These are phyloP conservation scores for Mortierella sp. DNA, from an alignment of 371 early-diverging fungal species.

Conservation along the genomic window DNA sequence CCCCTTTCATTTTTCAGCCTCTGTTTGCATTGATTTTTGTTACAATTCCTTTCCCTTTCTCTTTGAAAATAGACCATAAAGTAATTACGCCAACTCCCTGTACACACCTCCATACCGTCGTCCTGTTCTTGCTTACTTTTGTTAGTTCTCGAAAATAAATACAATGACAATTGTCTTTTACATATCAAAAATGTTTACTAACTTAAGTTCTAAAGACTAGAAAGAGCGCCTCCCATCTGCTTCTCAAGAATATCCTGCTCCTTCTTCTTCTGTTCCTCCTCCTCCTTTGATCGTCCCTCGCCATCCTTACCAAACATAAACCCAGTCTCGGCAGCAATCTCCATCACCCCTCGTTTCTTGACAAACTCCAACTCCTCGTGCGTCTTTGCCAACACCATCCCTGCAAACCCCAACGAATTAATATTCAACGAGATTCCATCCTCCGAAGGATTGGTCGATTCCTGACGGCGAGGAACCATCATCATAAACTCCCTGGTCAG, in stretches of 20 bases:
- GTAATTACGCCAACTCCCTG: not conserved
- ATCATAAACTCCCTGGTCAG: constrained; percentile 81
- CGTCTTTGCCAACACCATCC: constrained; percentile 73
- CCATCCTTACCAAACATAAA: constrained; percentile 17
- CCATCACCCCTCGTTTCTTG: constrained; percentile 45
- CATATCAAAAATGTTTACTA: not conserved
- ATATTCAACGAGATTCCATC: constrained; percentile 55
- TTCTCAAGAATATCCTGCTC: constrained; percentile 26
- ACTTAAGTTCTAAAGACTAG: constrained; percentile 9
- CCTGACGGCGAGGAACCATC: constrained; percentile 76
- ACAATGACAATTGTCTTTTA: not conserved
- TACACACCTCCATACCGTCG: not conserved
- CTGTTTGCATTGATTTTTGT: not conserved
- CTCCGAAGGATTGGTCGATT: constrained; percentile 51
- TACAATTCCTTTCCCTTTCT: not conserved
- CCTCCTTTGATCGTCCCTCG: constrained; percentile 13
- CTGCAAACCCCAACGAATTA: constrained; percentile 83
- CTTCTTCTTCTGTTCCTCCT: constrained; percentile 20
- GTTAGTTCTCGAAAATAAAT: not conserved
- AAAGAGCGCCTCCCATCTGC: constrained; percentile 34
- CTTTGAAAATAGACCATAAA: not conserved
- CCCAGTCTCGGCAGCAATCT: constrained; percentile 43
- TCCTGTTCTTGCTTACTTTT: not conserved
- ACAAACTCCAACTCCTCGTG: constrained; percentile 66
- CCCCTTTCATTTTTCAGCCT: not conserved